Base-by-base conservation (phyloP, 2,329 filamentous ascomycete species). In the Aureobasidium namibiae region DNA sequence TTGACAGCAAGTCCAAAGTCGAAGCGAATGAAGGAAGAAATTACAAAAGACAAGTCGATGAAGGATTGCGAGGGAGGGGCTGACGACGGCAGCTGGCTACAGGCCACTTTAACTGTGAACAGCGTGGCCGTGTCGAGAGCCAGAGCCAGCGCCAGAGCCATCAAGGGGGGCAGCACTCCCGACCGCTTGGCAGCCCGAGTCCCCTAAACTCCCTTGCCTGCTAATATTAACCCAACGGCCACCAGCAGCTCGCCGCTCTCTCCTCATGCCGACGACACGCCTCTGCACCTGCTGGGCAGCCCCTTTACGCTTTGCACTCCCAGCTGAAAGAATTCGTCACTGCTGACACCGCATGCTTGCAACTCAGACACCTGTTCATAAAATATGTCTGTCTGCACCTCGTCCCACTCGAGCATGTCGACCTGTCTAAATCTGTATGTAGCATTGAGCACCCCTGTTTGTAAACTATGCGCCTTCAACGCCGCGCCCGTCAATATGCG, bases 351-450 rank as follows among this genome's bases (percentile, higher is more conserved):
- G 34, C 29, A 18, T 49, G 45, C 18, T 34, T 26, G 23, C 26
- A 9, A 31, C 24, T 45, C 13, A 11, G 24, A 31, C 16, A 16
- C 21, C 48, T 26, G 48, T n/a, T n/a, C n/a, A n/a, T n/a, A n/a
- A n/a, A n/a, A n/a, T n/a, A n/a, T n/a, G n/a, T n/a, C n/a, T n/a
- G n/a, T n/a, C n/a, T n/a, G n/a, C n/a, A n/a, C n/a, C n/a, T n/a
- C n/a, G n/a, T n/a, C n/a, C n/a, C n/a, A n/a, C n/a, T n/a, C n/a
- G n/a, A n/a, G n/a, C 13, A 42, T 53, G 48, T 36, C 34, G 33
- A 26, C 21, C 48, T 21, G 33, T 54, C 50, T 54, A 57, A 45
- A 45, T 58, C 38, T 58, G 42, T 58, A 58, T 58, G 56, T 49
- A 49, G 36, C 23, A 49, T 29, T 29, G 41, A 42, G 21, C 41